These are phyloP conservation scores for Tremella yokohamensis DNA, from an alignment of 768 basidiomycete species.

Conservation along the genomic window DNA sequence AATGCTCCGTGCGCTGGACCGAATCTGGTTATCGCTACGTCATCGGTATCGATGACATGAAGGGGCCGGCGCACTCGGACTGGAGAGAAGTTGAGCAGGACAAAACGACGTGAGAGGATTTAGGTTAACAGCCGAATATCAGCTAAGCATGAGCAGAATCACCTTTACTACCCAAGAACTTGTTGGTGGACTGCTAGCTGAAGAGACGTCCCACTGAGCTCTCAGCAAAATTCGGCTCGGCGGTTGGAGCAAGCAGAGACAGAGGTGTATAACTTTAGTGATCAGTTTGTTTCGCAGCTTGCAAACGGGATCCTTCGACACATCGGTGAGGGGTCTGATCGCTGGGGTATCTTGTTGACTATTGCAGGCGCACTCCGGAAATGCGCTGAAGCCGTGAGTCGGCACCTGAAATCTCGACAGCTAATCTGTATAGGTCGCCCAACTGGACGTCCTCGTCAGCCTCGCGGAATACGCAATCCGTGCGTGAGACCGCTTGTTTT, in stretches of 20 bases:
- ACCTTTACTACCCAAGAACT: slow-evolving; percentile 76
- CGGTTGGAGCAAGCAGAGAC: slow-evolving; percentile 86
- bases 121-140: no score
- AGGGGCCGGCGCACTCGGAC: slow-evolving; percentile 18
- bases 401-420: not conserved
- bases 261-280: slow-evolving; percentile 80
- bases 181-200: slow-evolving; percentile 55
- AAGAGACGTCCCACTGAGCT: not conserved
- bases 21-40: slow-evolving; percentile 30
- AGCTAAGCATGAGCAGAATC: slow-evolving; percentile 56
- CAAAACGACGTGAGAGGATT: slow-evolving; percentile 26
- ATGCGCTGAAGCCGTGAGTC: slow-evolving; percentile 76
- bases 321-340: slow-evolving; percentile 57
- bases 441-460: slow-evolving; percentile 84
- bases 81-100: slow-evolving; percentile 37
- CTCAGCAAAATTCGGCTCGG: slow-evolving; percentile 9
- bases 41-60: slow-evolving; percentile 17
- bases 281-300: slow-evolving; percentile 76
- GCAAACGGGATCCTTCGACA: slow-evolving; percentile 66
- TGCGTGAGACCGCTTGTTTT: slow-evolving; percentile 51
- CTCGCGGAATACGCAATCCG: slow-evolving; percentile 80
- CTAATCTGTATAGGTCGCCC: slow-evolving; percentile 61
- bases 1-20: slow-evolving; percentile 16
- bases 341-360: not conserved
- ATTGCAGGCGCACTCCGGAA: slow-evolving; percentile 62